Evolutionary conservation across 768 basidiomycete species (phyloP), one percentile per base, ranked within the genome.

Genomic region (Galerina marginata): DNA sequence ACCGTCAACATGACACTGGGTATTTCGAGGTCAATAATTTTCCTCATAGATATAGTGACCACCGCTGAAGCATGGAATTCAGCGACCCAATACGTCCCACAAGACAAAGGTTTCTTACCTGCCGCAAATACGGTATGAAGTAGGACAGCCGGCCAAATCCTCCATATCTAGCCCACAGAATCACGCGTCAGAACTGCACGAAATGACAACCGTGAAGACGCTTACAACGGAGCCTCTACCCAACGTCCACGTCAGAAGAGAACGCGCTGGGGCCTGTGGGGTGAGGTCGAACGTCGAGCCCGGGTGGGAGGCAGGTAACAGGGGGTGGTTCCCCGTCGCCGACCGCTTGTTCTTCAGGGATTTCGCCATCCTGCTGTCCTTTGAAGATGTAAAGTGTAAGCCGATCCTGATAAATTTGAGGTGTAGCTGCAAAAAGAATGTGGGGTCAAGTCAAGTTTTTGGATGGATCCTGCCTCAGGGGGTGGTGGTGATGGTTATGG

Each of bases 121-220:
- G 78, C 80, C 5, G 86, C 85, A 64, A 87, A 86, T 4, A 77
- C 51, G 4, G 87, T 87, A 68, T 88, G 84, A 25, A 88, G 67
- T n/a, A 86, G 62, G 2, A 88, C 86, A 0, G 86, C 86, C 1
- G 86, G 86, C 87, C 87, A 89, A 65, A 88, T 87, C 54, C 81
- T 79, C 82, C 84, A 87, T 11, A 88, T 78, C 80, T 82, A 46
- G 26, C 44, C 20, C 16, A 36, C 10, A 45, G 12, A 39, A 12
- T 16, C 5, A 52, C 54, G 25, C 46, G 52, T 56, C 39, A 56
- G 15, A n/a, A 47, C 12, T 15, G n/a, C 20, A 20, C 20, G 25
- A 26, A 29, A 20, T 2, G 10, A 15, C 16, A 26, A 4, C 14
- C 4, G 2, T 26, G 11, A 57, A 14, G 7, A 2, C 4, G 60